These are phyloP conservation scores for Mycena metata DNA, from an alignment of 768 basidiomycete species.

Conservation along the genomic window DNA sequence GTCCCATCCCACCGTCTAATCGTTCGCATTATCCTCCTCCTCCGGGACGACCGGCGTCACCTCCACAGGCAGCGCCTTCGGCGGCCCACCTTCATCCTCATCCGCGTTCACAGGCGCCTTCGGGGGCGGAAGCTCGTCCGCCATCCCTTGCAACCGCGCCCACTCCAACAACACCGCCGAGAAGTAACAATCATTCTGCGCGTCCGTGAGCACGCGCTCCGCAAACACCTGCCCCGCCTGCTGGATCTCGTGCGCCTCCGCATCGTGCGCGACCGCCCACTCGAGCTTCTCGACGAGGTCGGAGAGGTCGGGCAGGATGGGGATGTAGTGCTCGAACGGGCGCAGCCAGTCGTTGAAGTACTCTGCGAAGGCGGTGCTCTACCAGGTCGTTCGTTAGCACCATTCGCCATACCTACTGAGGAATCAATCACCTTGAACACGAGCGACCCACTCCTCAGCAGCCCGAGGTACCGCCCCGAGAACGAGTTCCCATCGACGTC, in stretches of 20 bases:
- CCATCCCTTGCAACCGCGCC: slow-evolving; percentile 22
- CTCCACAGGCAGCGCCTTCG: no score
- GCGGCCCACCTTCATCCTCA: no score
- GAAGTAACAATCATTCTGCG: slow-evolving; percentile 36
- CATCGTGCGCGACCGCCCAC: slow-evolving; percentile 30
- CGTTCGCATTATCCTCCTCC: no score
- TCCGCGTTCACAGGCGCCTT: background rate
- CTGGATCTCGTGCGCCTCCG: slow-evolving; percentile 33
- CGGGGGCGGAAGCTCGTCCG: background rate
- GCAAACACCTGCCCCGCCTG: slow-evolving; percentile 29
- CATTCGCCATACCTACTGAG: background rate
- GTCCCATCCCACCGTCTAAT: no score
- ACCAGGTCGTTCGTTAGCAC: background rate
- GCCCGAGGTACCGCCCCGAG: slow-evolving; percentile 30
- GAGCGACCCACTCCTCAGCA: slow-evolving; percentile 30
- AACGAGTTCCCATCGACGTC: slow-evolving; percentile 38
- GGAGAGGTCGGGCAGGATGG: slow-evolving; percentile 33
- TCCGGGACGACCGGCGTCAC: no score
- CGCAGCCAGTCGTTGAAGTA: slow-evolving; percentile 36
- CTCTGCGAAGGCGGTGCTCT: slow-evolving; percentile 31
- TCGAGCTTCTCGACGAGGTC: slow-evolving; percentile 36
- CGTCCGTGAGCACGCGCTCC: slow-evolving; percentile 30
- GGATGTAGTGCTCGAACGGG: slow-evolving; percentile 36
- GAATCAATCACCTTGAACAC: slow-evolving; percentile 33
- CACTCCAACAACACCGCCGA: slow-evolving; percentile 30